phyloP scores from a whole-genome alignment of 495 filamentous ascomycete genomes.

The Aspergillus cavernicola region DNA sequence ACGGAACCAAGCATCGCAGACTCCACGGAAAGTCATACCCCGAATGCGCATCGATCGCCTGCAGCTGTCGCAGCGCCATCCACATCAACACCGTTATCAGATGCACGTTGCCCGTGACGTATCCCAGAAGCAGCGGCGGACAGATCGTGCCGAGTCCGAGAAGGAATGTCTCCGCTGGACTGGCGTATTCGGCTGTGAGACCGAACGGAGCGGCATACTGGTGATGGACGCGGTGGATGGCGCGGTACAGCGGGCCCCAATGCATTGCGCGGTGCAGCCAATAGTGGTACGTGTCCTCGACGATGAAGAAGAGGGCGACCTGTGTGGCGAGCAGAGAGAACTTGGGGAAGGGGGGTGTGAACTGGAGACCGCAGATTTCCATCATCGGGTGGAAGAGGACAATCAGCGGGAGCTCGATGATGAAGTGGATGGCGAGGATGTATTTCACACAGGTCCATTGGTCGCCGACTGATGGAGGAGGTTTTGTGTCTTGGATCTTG shows the following conservation, averaged over 20 bases:
- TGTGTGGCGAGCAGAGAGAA: constrained; percentile 80
- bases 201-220: constrained; percentile 97
- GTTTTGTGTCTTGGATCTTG: constrained; percentile 70
- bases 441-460: constrained; percentile 91
- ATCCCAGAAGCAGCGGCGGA: constrained; percentile 78
- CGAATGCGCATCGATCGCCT: constrained; percentile 95
- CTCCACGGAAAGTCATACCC: constrained; percentile 99
- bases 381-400: constrained; percentile 92
- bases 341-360: constrained; percentile 81
- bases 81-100: constrained; percentile 95
- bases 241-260: constrained; percentile 93
- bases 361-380: constrained; percentile 82
- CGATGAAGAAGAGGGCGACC: constrained; percentile 87
- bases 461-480: constrained; percentile 47
- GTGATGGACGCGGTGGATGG: constrained; percentile 97
- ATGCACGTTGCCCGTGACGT: constrained; percentile 78
- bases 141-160: constrained; percentile 85
- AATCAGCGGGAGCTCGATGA: constrained; percentile 95
- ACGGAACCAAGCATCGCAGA: constrained; percentile 90
- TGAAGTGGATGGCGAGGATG: constrained; percentile 90
- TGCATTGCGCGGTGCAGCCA: constrained; percentile 92
- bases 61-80: constrained; percentile 88
- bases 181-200: constrained; percentile 93
- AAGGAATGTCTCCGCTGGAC: constrained; percentile 93
- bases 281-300: constrained; percentile 99